These are phyloP conservation scores for Fusarium torulosum DNA, from an alignment of 2,329 filamentous ascomycete species.

Conservation along the genomic window DNA sequence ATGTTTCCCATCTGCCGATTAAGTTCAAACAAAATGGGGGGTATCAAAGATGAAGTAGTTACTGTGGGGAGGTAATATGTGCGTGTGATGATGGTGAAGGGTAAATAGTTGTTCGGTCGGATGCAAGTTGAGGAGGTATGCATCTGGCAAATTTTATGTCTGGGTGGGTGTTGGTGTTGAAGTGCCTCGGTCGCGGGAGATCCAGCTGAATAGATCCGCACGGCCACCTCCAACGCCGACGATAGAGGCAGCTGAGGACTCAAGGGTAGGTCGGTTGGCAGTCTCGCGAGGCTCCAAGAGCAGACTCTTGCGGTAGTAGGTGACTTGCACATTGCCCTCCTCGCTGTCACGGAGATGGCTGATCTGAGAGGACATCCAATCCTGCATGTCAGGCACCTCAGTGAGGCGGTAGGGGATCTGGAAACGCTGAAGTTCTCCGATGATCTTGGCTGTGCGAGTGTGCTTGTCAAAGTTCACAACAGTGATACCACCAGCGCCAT, in stretches of 20 bases:
- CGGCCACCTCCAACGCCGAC: conserved; percentile 50
- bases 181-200: conserved; percentile 60
- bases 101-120: conserved; percentile 24
- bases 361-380: conserved; percentile 90
- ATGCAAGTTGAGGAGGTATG: conserved; percentile 1
- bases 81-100: conserved; percentile 36
- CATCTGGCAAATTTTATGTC: conserved; percentile 34
- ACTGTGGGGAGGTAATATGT: conserved; percentile 50
- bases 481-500: conserved; percentile 73
- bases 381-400: conserved; percentile 88
- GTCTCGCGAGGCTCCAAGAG: conserved; percentile 81
- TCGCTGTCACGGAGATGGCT: conserved; percentile 75
- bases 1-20: conserved; percentile 46
- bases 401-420: conserved; percentile 90
- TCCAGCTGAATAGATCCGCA: conserved; percentile 64
- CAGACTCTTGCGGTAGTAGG: conserved; percentile 84
- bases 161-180: conserved; percentile 48
- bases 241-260: conserved; percentile 50
- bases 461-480: conserved; percentile 99
- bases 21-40: conserved; percentile 48
- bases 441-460: conserved; percentile 92
- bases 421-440: conserved; percentile 94
- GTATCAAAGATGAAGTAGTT: conserved; percentile 56
- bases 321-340: conserved; percentile 69
- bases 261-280: conserved; percentile 51